These are phyloP conservation scores for Lasiosphaeris hirsuta DNA, from an alignment of 495 filamentous ascomycete species.

Conservation along the genomic window DNA sequence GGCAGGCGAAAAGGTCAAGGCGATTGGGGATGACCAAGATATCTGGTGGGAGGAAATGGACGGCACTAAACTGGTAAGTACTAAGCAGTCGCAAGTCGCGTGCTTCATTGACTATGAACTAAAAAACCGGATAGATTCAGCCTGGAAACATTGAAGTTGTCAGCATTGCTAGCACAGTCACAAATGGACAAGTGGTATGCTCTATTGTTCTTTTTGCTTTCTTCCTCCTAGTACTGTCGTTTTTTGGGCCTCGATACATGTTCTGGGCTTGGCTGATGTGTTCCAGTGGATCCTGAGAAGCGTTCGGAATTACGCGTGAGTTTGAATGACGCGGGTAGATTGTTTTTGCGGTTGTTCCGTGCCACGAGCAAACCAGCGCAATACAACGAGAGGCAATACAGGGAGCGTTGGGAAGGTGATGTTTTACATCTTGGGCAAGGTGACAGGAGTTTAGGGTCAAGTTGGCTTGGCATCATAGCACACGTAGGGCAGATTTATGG, in stretches of 20 bases:
- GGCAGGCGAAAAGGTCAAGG: constrained; percentile 67
- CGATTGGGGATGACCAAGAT: constrained; percentile 59
- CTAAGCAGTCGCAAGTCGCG: constrained; percentile 48
- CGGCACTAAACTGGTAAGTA: constrained; percentile 63
- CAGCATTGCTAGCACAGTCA: constrained; percentile 64
- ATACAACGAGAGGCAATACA: neutral
- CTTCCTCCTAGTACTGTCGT: neutral
- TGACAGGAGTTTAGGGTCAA: no score
- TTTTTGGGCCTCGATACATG: neutral
- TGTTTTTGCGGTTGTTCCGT: neutral
- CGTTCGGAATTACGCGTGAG: constrained; percentile 59
- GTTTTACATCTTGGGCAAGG: no score
- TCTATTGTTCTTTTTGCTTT: neutral
- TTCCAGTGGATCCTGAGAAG: constrained; percentile 61
- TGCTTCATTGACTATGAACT: neutral
- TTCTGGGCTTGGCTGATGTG: neutral
- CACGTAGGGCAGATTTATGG: no score
- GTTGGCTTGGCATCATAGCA: no score
- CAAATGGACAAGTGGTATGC: constrained; percentile 73
- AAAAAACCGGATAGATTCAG: constrained; percentile 57
- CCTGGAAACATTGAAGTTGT: constrained; percentile 74
- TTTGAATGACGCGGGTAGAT: no score
- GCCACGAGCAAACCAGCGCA: neutral
- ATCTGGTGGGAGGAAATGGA: constrained; percentile 77
- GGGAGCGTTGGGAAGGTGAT: no score